A percentile compares a stretch with the other conserved stretches of the same genome.
These are phyloP conservation scores for Botrytis elliptica DNA, from an alignment of 2,329 filamentous ascomycete genomes.

Conservation along the genomic window DNA sequence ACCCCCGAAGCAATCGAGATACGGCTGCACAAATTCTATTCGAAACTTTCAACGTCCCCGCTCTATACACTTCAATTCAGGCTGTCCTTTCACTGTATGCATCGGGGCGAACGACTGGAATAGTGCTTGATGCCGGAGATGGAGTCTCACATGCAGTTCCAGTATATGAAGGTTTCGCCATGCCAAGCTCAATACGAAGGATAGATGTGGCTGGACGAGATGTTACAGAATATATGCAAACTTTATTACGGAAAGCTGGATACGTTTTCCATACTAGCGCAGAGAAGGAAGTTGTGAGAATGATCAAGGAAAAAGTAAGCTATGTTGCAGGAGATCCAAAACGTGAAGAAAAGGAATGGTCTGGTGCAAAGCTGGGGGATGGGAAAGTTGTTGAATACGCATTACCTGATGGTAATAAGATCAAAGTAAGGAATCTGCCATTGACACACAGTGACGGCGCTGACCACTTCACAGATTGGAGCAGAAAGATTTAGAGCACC, in stretches of 20 bases:
- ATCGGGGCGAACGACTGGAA: slow-evolving; percentile 90
- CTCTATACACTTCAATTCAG: slow-evolving; percentile 94
- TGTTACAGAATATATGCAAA: slow-evolving; percentile 93
- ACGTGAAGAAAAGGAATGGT: slow-evolving; percentile 96
- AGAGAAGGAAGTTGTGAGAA: slow-evolving; percentile 96
- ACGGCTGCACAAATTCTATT: slow-evolving; percentile 96
- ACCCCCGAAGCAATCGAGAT: slow-evolving; percentile 93
- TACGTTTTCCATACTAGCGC: slow-evolving; percentile 96
- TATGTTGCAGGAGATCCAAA: slow-evolving; percentile 90
- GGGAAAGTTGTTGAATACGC: slow-evolving; percentile 82
- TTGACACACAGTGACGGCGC: slow-evolving; percentile 1
- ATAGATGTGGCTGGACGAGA: slow-evolving; percentile 96
- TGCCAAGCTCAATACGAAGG: slow-evolving; percentile 89
- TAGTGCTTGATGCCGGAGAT: slow-evolving; percentile 92
- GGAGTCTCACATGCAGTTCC: slow-evolving; percentile 96
- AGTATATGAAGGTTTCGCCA: slow-evolving; percentile 96
- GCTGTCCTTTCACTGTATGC: slow-evolving; percentile 95
- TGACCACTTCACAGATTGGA: slow-evolving; percentile 62
- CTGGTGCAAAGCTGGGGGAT: slow-evolving; percentile 72
- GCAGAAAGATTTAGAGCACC: slow-evolving; percentile 93
- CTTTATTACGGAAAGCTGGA: slow-evolving; percentile 84
- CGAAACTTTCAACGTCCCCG: slow-evolving; percentile 97
- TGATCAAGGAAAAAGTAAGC: slow-evolving; percentile 93
- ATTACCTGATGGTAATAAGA: slow-evolving; percentile 87
- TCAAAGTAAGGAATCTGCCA: slow-evolving; percentile 63